Conservation (phyloP, 140 eudicot species). For the Cichorium intybus region DNA sequence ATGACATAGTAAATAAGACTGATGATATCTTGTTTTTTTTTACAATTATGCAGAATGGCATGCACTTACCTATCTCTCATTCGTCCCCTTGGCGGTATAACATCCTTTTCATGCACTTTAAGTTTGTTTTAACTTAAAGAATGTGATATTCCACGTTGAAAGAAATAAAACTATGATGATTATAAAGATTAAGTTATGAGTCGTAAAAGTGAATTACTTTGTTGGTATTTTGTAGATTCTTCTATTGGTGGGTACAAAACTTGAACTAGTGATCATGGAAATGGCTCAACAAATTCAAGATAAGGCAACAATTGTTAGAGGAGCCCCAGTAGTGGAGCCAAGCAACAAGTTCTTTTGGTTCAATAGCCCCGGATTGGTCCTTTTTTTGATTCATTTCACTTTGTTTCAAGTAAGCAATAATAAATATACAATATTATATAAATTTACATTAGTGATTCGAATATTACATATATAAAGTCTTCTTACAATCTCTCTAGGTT, state of each 20-base stretch:
- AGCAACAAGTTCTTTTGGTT: constrained; percentile 82
- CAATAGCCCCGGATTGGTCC: constrained; percentile 60
- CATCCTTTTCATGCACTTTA: neutral
- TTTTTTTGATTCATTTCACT: constrained; percentile 78
- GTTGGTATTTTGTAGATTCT: constrained; percentile 42
- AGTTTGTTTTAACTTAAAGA: neutral
- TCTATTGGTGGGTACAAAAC: constrained; percentile 69
- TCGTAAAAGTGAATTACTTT: neutral
- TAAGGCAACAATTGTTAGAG: constrained; percentile 62
- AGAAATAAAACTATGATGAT: neutral
- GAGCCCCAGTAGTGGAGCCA: constrained; percentile 73
- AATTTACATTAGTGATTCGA: neutral
- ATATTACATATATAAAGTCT: neutral
- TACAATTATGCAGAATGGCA: constrained; percentile 63
- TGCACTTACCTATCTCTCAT: constrained; percentile 57
- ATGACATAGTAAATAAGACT: neutral
- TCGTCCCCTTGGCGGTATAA: constrained; percentile 66
- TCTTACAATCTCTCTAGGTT: neutral
- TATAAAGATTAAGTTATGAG: neutral
- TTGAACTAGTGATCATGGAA: constrained; percentile 77
- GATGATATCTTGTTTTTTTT: neutral
- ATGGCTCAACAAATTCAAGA: constrained; percentile 77
- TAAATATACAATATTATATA: neutral
- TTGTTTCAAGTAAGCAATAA: constrained; percentile 53
- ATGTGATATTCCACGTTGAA: neutral